Base-by-base conservation (phyloP, 306 rosid species). In the Betula pendula region DNA sequence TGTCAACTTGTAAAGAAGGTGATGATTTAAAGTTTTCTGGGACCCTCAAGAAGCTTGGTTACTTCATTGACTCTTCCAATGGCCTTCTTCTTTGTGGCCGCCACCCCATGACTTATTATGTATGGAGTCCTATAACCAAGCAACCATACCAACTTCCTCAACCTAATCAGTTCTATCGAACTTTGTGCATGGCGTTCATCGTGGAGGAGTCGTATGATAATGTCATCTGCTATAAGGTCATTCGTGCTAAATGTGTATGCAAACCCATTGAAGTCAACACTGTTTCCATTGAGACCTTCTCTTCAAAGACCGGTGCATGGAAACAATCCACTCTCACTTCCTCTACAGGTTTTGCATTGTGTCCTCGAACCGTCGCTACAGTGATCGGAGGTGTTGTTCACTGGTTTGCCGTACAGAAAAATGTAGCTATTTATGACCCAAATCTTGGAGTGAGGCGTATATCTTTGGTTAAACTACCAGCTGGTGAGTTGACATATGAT, bases 1-100 rank as follows among this genome's bases (percentile, higher is more conserved):
- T 92, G 79, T 85, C 97, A 55, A 81, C 96, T 60, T 88, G 92
- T 78, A 84, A 83, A 81, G 97, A 92, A 43, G 91, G 97, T 69
- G 93, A 92, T 83, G 94, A 90, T 83, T 58, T 92, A 75, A 63
- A 77, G 79, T 73, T 38, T 53, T 83, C 96, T 68, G 90, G 90
- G 70, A 70, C 70, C 42, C 87, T 87, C 58, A 90, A 85, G 81
- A 77, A 81, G 72, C 85, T 83, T 49, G 97, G 97, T 52, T 92
- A 87, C 77, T 90, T 90, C 74, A 85, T 92, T 38, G 96, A 87
- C 81, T 81, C 86, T 81, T 84, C 88, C 77, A 80, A 88, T 43
- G 93, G 90, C 52, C 80, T 88, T 69, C 85, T 92, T 76, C 92
- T 92, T 67, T 88, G 88, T 72, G 97, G 96, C 48, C 77, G 87